Evolutionary conservation across 2,329 filamentous ascomycete species (phyloP).

Genomic region (Domatiomyces globalis): DNA sequence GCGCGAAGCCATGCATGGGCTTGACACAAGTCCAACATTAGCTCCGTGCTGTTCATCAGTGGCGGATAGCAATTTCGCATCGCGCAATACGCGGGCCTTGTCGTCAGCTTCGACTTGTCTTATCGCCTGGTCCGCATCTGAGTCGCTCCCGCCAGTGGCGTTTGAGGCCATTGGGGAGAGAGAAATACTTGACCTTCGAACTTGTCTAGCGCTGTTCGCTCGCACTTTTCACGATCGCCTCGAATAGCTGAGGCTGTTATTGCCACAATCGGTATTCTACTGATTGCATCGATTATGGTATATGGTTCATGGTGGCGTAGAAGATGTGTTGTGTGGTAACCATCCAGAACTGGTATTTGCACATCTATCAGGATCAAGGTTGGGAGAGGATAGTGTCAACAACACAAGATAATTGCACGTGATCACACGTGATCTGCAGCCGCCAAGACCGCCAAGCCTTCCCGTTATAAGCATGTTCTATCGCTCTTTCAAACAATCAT

Average conservation of each 20-base stretch:
- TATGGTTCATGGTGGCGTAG: constrained; percentile 56
- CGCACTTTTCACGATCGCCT: constrained; percentile 61
- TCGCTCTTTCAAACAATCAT: no score
- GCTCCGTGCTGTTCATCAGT: constrained; percentile 21
- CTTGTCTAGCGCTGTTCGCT: constrained; percentile 28
- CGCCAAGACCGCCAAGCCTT: no score
- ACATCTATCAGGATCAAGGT: constrained; percentile 70
- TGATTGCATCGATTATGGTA: constrained; percentile 38
- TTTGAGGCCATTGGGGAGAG: constrained; percentile 19
- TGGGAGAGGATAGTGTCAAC: constrained; percentile 45
- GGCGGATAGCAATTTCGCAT: constrained; percentile 41
- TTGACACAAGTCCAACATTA: background rate
- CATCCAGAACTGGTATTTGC: constrained; percentile 63
- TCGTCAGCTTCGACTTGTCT: constrained; percentile 40
- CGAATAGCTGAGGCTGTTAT: constrained; percentile 71
- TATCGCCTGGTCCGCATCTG: constrained; percentile 32
- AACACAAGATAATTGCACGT: no score
- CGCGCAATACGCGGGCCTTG: constrained; percentile 38
- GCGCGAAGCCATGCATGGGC: background rate
- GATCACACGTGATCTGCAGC: no score
- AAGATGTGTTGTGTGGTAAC: constrained; percentile 61
- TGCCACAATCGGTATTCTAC: constrained; percentile 59
- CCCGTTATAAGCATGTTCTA: no score
- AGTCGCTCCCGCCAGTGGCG: constrained; percentile 10
- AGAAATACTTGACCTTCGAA: constrained; percentile 17